Conservation (phyloP, 148 eudicot species). For the Amaranthus palmeri region DNA sequence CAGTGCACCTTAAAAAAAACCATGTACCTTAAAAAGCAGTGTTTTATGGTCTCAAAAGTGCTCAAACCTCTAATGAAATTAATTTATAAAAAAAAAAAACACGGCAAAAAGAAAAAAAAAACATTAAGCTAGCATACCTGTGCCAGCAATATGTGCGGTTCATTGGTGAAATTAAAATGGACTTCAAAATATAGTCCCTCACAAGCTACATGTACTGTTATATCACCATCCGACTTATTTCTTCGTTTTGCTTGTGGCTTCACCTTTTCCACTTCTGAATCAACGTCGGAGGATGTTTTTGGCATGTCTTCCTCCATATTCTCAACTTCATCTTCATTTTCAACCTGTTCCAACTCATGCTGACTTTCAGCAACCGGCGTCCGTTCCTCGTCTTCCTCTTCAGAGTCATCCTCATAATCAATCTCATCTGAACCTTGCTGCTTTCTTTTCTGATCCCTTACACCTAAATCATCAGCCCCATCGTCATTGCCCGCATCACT, state of each 20-base stretch:
- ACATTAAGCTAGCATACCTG: conserved; percentile 44
- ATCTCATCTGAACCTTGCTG: conserved; percentile 65
- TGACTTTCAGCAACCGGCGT: conserved; percentile 27
- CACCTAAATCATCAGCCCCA: conserved; percentile 62
- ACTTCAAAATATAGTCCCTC: conserved; percentile 54
- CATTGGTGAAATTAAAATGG: conserved; percentile 49
- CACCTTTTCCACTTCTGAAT: conserved; percentile 22
- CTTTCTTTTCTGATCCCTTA: conserved; percentile 56
- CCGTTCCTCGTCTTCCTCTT: conserved; percentile 40
- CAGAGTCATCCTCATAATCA: conserved; percentile 71
- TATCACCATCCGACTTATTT: conserved; percentile 19
- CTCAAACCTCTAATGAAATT: too few relatives aligned
- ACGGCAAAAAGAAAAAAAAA: background rate
- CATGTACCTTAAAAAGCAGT: too few relatives aligned
- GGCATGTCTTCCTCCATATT: conserved; percentile 19
- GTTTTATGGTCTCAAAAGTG: too few relatives aligned
- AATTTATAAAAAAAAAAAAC: background rate
- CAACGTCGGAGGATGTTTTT: conserved; percentile 18
- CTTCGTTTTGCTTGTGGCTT: conserved; percentile 21
- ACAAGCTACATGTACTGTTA: conserved; percentile 31
- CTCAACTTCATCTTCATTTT: conserved; percentile 30
- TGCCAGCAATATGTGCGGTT: conserved; percentile 77
- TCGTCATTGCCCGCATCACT: conserved; percentile 36
- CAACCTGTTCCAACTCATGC: conserved; percentile 34
- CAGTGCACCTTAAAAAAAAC: background rate